Evolutionary conservation across 805 yeast genomes (phyloP), one percentile per base, ranked within the genome.

Genomic region (Saccharomycopsis schoenii): DNA sequence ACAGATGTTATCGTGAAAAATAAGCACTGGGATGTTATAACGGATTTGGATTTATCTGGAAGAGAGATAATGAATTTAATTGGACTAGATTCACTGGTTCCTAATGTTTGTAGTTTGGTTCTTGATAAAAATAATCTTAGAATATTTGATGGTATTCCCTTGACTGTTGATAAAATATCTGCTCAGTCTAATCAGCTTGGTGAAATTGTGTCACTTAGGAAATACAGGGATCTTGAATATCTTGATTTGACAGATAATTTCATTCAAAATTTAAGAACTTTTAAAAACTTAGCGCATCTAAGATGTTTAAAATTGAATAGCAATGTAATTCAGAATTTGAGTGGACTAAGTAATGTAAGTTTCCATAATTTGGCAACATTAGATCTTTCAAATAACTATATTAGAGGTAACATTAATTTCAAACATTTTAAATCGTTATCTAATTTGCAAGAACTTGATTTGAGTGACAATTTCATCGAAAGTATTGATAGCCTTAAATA

Each of bases 71-170:
- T 69, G 1, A 75, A 74, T n/a, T 69, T 79, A 4, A 73, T 74
- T 57, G 77, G 76, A 42, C 70, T 80, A 39, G 69, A 74, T 17
- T 69, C 69, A 37, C 74, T 78, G 57, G 65, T 80, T 40, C 84
- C 84, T 1, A 69, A 70, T 40, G 65, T 80, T 56, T 65, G 66
- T 19, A 67, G 66, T 17, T 62, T 77, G 4, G 73, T 78, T 62
- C 65, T 80, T 36, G 74, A 80, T 1, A 56, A 66, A 14, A 81
- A 81, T 66, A 64, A 67, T 10, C 65, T 78, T n/a, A 68, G 70
- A 42, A 76, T 66, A 62, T 65, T 77, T 4, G 76, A 74, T 39
- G 81, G 80, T 0, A 61, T 77, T 10, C 80, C 80, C 1, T 62
- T 58, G 25, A 63, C 65, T 8, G 63, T 75, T 2, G 69, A 74